A percentile compares a stretch with the other conserved stretches of the same genome.
Conservation (phyloP, 2,329 filamentous ascomycete species). For the Neoascochyta sp. region DNA sequence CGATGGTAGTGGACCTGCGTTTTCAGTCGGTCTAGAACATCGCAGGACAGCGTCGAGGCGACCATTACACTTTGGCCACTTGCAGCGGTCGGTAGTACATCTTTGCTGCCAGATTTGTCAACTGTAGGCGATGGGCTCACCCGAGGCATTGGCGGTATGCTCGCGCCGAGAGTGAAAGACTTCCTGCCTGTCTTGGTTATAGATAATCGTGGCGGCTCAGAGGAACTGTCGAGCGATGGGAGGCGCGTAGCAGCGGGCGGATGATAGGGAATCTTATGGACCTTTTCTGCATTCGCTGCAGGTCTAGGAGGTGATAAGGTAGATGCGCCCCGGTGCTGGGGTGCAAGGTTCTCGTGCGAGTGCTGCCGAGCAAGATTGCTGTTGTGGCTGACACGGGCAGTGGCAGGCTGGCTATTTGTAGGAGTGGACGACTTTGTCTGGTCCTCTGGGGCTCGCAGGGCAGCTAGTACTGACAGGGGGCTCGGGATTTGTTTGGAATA, state of each 20-base stretch:
- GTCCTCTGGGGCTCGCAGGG: slow-evolving; percentile 12
- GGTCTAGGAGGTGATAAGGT: too few species aligned
- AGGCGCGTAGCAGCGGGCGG: slow-evolving; percentile 4
- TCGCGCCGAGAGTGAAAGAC: slow-evolving; percentile 13
- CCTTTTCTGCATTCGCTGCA: slow-evolving; percentile 26
- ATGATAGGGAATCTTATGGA: slow-evolving; percentile 29
- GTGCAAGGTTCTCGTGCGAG: slow-evolving; percentile 10
- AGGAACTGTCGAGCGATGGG: slow-evolving; percentile 8
- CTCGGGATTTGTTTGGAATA: slow-evolving; percentile 33
- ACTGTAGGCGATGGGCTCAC: too few species aligned
- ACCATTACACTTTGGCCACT: background rate
- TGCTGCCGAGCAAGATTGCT: slow-evolving; percentile 5
- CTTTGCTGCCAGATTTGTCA: too few species aligned
- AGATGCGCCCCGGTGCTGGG: too few species aligned
- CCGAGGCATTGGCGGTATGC: background rate
- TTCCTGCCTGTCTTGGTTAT: slow-evolving; percentile 19
- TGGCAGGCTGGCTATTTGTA: slow-evolving; percentile 1
- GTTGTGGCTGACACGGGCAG: slow-evolving; percentile 6
- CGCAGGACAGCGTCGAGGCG: slow-evolving; percentile 23
- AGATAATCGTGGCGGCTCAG: slow-evolving; percentile 8
- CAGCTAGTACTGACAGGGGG: slow-evolving; percentile 19
- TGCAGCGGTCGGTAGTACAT: too few species aligned
- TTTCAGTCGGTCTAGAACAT: slow-evolving; percentile 29
- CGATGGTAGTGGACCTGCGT: slow-evolving; percentile 15
- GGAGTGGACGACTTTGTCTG: slow-evolving; percentile 1